Conservation (phyloP, 352 stramenopile species). For the Pelagophyceae sp. region DNA sequence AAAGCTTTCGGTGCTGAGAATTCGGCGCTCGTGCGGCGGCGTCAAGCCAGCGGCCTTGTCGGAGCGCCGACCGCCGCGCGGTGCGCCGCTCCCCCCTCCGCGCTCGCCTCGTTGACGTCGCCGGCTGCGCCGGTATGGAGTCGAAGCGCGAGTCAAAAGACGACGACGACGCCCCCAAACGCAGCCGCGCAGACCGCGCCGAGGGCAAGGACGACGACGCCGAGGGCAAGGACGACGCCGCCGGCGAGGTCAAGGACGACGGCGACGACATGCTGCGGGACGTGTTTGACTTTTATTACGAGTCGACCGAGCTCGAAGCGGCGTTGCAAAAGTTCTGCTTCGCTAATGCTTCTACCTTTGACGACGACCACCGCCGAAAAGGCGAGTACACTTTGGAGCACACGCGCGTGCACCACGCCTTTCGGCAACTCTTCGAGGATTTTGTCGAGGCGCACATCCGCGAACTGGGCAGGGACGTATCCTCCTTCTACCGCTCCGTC, state of each 20-base stretch:
- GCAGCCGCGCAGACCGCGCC: neutral
- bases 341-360: neutral
- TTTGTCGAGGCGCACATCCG: neutral
- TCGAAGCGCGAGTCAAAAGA: neutral
- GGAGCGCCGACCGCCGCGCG: too few relatives aligned
- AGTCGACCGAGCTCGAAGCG: neutral
- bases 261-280: neutral
- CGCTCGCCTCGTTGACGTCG: too few relatives aligned
- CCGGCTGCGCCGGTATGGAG: neutral
- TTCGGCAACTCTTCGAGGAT: neutral
- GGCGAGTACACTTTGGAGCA: conserved; percentile 16
- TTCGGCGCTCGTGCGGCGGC: too few relatives aligned
- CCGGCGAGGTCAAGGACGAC: neutral
- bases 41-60: too few relatives aligned
- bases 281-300: conserved; percentile 16
- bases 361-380: neutral
- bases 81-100: too few relatives aligned
- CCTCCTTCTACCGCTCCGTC: neutral
- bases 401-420: neutral
- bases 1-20: too few relatives aligned
- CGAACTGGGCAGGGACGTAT: neutral
- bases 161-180: neutral
- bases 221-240: neutral
- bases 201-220: neutral
- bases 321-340: conserved; percentile 1